phyloP scores from a whole-genome alignment of 228 moss, liverwort and hornwort species.

The Sphagnum magellanicum region DNA sequence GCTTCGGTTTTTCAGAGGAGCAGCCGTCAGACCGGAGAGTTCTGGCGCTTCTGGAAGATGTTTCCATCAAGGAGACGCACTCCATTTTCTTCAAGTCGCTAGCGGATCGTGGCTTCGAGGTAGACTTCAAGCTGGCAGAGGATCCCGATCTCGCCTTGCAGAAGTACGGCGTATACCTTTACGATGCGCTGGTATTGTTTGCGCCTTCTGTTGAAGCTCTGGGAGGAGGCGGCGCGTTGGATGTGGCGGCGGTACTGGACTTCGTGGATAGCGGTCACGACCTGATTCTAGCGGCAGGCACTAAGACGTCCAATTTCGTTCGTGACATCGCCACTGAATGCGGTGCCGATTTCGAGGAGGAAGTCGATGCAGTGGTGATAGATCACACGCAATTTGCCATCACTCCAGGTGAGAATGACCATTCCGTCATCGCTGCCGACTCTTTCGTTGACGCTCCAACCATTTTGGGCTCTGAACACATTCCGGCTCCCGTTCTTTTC shows the following conservation, averaged over 20 bases:
- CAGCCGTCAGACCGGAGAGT: constrained; percentile 67
- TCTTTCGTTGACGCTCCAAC: constrained; percentile 59
- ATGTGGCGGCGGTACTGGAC: constrained; percentile 65
- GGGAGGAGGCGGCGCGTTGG: constrained; percentile 65
- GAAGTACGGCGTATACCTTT: constrained; percentile 74
- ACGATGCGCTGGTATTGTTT: constrained; percentile 89
- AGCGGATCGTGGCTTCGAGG: constrained; percentile 74
- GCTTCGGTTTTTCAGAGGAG: constrained; percentile 63
- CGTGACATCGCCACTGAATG: constrained; percentile 96
- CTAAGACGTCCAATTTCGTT: constrained; percentile 75
- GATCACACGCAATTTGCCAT: constrained; percentile 83
- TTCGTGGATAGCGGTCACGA: constrained; percentile 97
- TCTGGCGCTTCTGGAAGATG: constrained; percentile 80
- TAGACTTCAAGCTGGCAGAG: constrained; percentile 80
- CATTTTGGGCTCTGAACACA: constrained; percentile 56
- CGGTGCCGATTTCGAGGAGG: constrained; percentile 93
- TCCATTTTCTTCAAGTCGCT: constrained; percentile 78
- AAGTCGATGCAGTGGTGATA: constrained; percentile 54
- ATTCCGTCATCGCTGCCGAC: constrained; percentile 79
- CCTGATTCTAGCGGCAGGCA: constrained; percentile 81
- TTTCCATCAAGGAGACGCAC: constrained; percentile 62
- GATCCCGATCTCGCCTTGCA: constrained; percentile 73
- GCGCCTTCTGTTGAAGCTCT: constrained; percentile 81
- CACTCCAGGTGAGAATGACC: constrained; percentile 57
- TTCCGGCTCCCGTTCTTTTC: constrained; percentile 78